Evolutionary conservation across 176 grass and related monocot genomes (phyloP).

Genomic region (Oryza glumipatula): DNA sequence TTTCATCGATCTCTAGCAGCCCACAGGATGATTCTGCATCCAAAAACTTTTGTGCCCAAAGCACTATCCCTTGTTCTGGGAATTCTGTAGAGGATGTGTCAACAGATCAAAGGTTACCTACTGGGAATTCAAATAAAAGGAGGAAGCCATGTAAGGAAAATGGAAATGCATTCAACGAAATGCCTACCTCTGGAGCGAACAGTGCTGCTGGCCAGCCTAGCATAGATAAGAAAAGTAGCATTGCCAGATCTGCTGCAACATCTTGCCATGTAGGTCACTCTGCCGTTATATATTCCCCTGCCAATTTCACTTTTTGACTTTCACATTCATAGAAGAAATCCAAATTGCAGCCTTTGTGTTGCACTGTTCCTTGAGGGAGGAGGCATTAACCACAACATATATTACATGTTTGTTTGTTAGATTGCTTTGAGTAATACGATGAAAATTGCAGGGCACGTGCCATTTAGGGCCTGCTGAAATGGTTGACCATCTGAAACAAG

Average conservation of each 20-base stretch:
- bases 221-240: conserved; percentile 40
- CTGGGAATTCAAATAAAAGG: conserved; percentile 43
- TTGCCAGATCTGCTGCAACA: conserved; percentile 44
- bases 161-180: conserved; percentile 37
- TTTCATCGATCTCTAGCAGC: conserved; percentile 60
- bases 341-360: conserved; percentile 6
- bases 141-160: conserved; percentile 46
- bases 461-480: conserved; percentile 72
- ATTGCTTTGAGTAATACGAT: not conserved
- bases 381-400: conserved; percentile 24
- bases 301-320: conserved; percentile 35
- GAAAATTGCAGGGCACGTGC: conserved; percentile 54
- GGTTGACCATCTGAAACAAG: conserved; percentile 85
- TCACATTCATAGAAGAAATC: conserved; percentile 7
- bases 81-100: not conserved
- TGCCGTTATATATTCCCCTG: conserved; percentile 7
- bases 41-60: conserved; percentile 30
- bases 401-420: not conserved
- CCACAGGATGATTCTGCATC: conserved; percentile 39
- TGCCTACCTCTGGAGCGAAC: conserved; percentile 30
- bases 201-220: conserved; percentile 37
- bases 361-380: conserved; percentile 5
- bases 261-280: conserved; percentile 60
- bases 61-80: not conserved
- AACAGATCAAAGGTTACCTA: conserved; percentile 2